A percentile compares a stretch with the other conserved stretches of the same genome.
phyloP scores from a whole-genome alignment of 2,329 filamentous ascomycete genomes.

The Dactylellina haptotyla region DNA sequence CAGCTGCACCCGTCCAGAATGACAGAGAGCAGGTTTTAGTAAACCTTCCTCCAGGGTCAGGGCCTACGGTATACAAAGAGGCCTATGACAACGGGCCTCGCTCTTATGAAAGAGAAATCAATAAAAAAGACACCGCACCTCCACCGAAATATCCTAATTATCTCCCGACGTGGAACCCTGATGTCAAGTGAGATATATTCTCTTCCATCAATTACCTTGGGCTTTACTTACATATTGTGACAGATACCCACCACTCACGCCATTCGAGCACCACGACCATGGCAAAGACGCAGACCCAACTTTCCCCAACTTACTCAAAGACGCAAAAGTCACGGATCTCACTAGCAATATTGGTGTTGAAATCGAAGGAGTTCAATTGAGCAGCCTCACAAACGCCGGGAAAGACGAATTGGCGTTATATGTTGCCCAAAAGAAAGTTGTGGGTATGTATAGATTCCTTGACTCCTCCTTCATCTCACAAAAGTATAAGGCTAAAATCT shows the following conservation, averaged over 20 bases:
- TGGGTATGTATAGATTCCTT: constrained; percentile 59
- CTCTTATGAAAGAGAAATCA: constrained; percentile 43
- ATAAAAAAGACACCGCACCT: constrained; percentile 55
- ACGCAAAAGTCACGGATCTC: constrained; percentile 67
- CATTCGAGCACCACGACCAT: constrained; percentile 78
- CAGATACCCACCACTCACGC: constrained; percentile 72
- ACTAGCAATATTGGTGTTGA: constrained; percentile 80
- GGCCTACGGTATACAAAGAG: constrained; percentile 52
- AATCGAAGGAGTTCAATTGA: constrained; percentile 76
- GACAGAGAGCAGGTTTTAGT: constrained; percentile 44
- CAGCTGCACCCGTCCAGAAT: constrained; percentile 43
- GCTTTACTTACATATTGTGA: neutral
- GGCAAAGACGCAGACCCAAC: constrained; percentile 77
- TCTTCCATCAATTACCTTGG: neutral
- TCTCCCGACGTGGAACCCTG: constrained; percentile 74
- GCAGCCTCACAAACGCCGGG: constrained; percentile 72
- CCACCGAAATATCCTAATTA: constrained; percentile 76
- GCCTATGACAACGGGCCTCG: constrained; percentile 47
- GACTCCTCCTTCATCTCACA: constrained; percentile 60
- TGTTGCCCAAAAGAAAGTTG: constrained; percentile 80
- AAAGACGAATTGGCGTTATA: constrained; percentile 81
- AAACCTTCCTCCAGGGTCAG: constrained; percentile 37
- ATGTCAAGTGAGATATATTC: constrained; percentile 66
- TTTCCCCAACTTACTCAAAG: constrained; percentile 74
- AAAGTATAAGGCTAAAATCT: neutral